Conservation (phyloP, 2,329 filamentous ascomycete species). For the Trichophyton mentagrophytes region DNA sequence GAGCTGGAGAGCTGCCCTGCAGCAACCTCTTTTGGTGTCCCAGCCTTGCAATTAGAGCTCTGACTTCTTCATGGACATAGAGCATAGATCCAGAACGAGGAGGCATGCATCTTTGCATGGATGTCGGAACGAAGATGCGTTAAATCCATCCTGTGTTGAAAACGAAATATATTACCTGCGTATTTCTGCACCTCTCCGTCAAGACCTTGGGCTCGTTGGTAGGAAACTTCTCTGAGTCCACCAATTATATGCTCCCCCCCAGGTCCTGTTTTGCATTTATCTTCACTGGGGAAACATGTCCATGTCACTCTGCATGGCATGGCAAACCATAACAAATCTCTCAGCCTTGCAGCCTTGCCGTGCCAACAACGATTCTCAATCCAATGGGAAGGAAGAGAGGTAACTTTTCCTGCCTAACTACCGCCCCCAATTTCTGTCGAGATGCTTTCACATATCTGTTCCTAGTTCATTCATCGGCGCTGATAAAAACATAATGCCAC, state of each 20-base stretch:
- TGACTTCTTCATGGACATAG: background rate
- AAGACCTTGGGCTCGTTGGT: background rate
- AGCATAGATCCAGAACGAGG: background rate
- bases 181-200: background rate
- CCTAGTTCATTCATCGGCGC: too few species aligned
- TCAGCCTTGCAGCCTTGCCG: too few species aligned
- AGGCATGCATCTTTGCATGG: background rate
- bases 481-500: too few species aligned
- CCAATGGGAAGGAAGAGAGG: too few species aligned
- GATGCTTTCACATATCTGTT: too few species aligned
- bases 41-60: background rate
- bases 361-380: background rate
- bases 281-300: background rate
- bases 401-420: too few species aligned
- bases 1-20: background rate
- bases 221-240: background rate
- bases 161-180: background rate
- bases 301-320: background rate
- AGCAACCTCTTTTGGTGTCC: background rate
- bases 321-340: background rate
- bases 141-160: background rate
- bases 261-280: background rate
- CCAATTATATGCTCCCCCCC: background rate
- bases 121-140: background rate
- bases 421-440: too few species aligned